Percentiles rank a stretch among this genome's conserved stretches.
phyloP scores from a whole-genome alignment of 2,329 filamentous ascomycete species.

The Aspergillus ruber region DNA sequence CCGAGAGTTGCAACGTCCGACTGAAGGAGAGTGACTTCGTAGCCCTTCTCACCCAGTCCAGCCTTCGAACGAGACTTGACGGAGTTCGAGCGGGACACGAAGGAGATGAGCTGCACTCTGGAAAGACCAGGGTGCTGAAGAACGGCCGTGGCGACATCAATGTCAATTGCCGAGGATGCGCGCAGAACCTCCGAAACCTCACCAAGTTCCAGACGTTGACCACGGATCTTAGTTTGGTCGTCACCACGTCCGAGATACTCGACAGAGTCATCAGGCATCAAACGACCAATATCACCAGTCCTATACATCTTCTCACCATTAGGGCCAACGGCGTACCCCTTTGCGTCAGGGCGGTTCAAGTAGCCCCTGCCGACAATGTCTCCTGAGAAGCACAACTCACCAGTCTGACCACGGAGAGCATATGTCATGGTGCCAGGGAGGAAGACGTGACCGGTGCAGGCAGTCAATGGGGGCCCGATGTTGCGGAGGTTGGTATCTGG shows the following conservation, averaged over 20 bases:
- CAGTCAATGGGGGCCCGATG: conserved; percentile 22
- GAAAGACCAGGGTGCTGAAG: conserved; percentile 21
- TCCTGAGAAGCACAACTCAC: conserved; percentile 25
- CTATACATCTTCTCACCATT: conserved; percentile 56
- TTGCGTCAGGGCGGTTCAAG: conserved; percentile 22
- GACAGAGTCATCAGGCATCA: conserved; percentile 68
- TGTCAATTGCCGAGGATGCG: conserved; percentile 10
- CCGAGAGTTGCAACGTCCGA: conserved; percentile 14
- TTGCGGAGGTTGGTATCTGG: conserved; percentile 21
- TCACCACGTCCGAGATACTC: conserved; percentile 69
- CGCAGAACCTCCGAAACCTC: conserved; percentile 53
- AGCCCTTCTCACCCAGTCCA: conserved; percentile 5
- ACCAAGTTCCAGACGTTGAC: conserved; percentile 70
- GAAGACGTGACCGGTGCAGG: conserved; percentile 21
- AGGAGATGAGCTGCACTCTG: conserved; percentile 23
- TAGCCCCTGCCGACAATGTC: conserved; percentile 24
- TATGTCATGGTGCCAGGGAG: conserved; percentile 18
- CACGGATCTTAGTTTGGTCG: conserved; percentile 76
- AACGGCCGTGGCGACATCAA: conserved; percentile 25
- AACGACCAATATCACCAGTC: conserved; percentile 72
- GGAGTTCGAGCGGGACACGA: conserved; percentile 10
- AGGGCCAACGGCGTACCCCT: conserved; percentile 13
- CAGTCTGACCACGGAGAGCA: conserved; percentile 20
- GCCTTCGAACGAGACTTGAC: conserved; percentile 8
- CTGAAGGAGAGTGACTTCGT: conserved; percentile 11